Evolutionary conservation across 2,329 filamentous ascomycete genomes (phyloP), one percentile per base, ranked within the genome.

Genomic region (Venturia effusa): DNA sequence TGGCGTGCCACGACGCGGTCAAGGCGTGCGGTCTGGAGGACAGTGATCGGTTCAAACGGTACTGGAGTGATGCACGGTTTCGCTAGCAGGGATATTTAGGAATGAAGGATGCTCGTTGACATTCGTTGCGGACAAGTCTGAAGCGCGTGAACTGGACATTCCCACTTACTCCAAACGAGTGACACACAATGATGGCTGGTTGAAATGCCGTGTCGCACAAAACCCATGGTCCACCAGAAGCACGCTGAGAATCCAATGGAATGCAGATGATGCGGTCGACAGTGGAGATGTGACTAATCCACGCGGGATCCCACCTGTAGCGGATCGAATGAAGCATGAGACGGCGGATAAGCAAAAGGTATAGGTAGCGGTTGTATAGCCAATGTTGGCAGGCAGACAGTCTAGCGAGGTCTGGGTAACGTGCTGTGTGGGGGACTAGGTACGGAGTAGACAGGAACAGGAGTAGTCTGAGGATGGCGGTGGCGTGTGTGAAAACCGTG

Each of bases 1-100:
- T 96, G 71, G 81, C 82, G 62, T 96, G 90, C 71, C 93, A 92
- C 78, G 83, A 85, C 69, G 84, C 92, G 22, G 82, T 95, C 27
- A 82, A 84, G 66, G 83, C 87, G 61, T 79, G 90, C 66, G 81
- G 79, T 1, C 82, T 92, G 76, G 80, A 88, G 64, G 77, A 78
- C 0, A 80, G 83, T 67, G 84, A 87, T 69, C 80, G 87, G 2
- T 93, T 94, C 69, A 82, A 79, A 71, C 86, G 87, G 67, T 94
- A 92, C 70, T 93, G 88, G 70, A 51, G 24, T 39, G 61, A 64
- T 40, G 32, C 30, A 17, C 32, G 55, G 2, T 37, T 37, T 34
- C 55, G 55, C 37, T 37, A 24, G 22, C 7, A 24, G 10, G 55
- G 4, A 13, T 13, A n/a, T 27, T 8, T 55, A n/a, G 48, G 22